phyloP scores from a whole-genome alignment of 1,139 yeast species.

The Meyerozyma guilliermondii region DNA sequence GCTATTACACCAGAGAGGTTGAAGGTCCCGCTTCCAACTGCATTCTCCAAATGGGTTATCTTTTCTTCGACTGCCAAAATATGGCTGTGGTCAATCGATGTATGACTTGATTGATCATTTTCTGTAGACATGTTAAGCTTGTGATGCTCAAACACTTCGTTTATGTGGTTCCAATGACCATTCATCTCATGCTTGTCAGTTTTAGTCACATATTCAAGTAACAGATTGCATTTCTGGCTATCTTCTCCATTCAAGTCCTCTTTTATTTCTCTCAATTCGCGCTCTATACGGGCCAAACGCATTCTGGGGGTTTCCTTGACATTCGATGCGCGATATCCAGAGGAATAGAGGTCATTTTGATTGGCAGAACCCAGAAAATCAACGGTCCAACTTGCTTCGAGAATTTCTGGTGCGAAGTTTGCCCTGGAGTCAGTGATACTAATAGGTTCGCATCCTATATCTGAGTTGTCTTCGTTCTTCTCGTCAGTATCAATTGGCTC shows the following conservation, averaged over 20 bases:
- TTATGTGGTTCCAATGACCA: background rate
- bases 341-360: background rate
- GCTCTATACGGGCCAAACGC: slow-evolving; percentile 9
- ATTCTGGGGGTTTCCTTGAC: slow-evolving; percentile 9
- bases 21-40: background rate
- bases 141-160: background rate
- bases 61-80: background rate
- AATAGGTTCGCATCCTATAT: slow-evolving; percentile 1
- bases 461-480: slow-evolving; percentile 2
- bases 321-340: slow-evolving; percentile 5
- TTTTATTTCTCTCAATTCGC: slow-evolving; percentile 9
- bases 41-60: background rate
- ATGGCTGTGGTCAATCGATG: background rate
- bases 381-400: slow-evolving; percentile 5
- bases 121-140: no score
- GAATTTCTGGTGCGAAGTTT: slow-evolving; percentile 5
- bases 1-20: background rate
- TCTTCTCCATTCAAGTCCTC: slow-evolving; percentile 4
- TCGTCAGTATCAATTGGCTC: slow-evolving; percentile 5
- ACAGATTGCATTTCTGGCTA: slow-evolving; percentile 5
- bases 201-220: background rate
- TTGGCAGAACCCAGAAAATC: slow-evolving; percentile 11
- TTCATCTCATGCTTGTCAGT: background rate
- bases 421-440: slow-evolving; percentile 4
- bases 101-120: background rate